Conservation (phyloP, 2,329 filamentous ascomycete species). For the Colletotrichum cereale region DNA sequence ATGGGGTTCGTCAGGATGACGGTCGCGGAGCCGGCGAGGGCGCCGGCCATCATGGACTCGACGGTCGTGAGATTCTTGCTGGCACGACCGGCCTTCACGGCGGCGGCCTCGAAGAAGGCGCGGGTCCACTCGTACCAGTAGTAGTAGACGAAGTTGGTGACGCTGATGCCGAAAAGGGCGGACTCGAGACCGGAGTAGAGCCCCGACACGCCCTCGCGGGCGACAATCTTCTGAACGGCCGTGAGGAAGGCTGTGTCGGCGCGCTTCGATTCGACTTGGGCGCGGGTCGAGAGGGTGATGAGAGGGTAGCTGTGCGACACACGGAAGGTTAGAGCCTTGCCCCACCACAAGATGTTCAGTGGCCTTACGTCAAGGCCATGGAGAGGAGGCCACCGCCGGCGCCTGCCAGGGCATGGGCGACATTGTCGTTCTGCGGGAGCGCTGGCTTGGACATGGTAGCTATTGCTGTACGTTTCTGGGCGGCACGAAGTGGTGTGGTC, state of each 20-base stretch:
- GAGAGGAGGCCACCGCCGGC: constrained; percentile 94
- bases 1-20: constrained; percentile 98
- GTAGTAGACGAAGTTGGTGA: constrained; percentile 99
- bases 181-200: constrained; percentile 95
- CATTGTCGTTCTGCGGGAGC: constrained; percentile 92
- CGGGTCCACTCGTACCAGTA: constrained; percentile 99
- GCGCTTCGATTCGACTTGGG: constrained; percentile 96
- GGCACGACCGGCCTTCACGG: constrained; percentile 77
- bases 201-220: constrained; percentile 88
- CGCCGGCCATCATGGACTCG: constrained; percentile 95
- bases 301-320: constrained; percentile 80
- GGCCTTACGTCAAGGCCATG: constrained; percentile 88
- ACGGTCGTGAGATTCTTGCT: constrained; percentile 88
- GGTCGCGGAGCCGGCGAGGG: constrained; percentile 92
- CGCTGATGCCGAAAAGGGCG: constrained; percentile 95
- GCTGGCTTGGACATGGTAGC: constrained; percentile 66
- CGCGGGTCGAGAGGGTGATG: constrained; percentile 96
- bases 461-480: background rate
- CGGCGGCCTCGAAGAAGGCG: constrained; percentile 84
- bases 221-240: constrained; percentile 87
- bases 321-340: constrained; percentile 25
- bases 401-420: constrained; percentile 93
- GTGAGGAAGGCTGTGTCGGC: constrained; percentile 87
- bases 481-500: constrained; percentile 1
- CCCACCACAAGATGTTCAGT: background rate